These are phyloP conservation scores for Leccinum incarnatum DNA, from an alignment of 768 basidiomycete genomes.

Conservation along the genomic window DNA sequence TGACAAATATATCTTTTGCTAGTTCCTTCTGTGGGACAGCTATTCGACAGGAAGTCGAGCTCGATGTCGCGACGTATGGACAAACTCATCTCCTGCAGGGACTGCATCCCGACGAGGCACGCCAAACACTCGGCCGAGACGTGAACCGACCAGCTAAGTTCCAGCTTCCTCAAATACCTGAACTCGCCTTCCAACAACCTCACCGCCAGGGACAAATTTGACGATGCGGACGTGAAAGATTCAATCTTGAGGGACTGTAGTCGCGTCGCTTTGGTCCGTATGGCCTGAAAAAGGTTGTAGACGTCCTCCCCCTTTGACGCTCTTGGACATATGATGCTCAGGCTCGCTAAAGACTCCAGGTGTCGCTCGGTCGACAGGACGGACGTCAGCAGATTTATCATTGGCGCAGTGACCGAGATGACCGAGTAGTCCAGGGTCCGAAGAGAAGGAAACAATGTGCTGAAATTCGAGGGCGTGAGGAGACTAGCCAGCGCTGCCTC, in stretches of 20 bases:
- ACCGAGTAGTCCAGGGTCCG: constrained; percentile 27
- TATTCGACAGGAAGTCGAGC: constrained; percentile 11
- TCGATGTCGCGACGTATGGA: constrained; percentile 19
- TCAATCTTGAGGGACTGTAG: constrained; percentile 22
- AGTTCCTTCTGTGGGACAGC: constrained; percentile 1
- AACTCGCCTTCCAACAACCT: constrained; percentile 18
- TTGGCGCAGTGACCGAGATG: constrained; percentile 21
- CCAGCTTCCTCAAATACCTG: constrained; percentile 21
- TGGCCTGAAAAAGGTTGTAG: constrained; percentile 21
- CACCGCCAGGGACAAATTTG: constrained; percentile 12
- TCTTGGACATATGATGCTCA: constrained; percentile 26
- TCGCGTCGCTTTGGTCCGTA: constrained; percentile 19
- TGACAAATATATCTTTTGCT: background rate
- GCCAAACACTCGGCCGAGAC: constrained; percentile 23
- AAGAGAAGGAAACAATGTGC: constrained; percentile 24
- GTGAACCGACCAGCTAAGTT: constrained; percentile 24
- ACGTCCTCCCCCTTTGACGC: constrained; percentile 18
- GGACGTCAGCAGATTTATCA: constrained; percentile 17
- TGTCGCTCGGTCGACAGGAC: constrained; percentile 19
- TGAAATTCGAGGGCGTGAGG: constrained; percentile 21
- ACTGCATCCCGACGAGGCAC: constrained; percentile 19
- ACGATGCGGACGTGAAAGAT: constrained; percentile 19
- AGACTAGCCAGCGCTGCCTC: constrained; percentile 22
- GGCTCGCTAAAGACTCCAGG: constrained; percentile 18
- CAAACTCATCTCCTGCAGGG: constrained; percentile 25